Percentiles rank a stretch among this genome's conserved stretches.
These are phyloP conservation scores for Cladosporium sp. DNA, from an alignment of 2,329 filamentous ascomycete species.

Conservation along the genomic window DNA sequence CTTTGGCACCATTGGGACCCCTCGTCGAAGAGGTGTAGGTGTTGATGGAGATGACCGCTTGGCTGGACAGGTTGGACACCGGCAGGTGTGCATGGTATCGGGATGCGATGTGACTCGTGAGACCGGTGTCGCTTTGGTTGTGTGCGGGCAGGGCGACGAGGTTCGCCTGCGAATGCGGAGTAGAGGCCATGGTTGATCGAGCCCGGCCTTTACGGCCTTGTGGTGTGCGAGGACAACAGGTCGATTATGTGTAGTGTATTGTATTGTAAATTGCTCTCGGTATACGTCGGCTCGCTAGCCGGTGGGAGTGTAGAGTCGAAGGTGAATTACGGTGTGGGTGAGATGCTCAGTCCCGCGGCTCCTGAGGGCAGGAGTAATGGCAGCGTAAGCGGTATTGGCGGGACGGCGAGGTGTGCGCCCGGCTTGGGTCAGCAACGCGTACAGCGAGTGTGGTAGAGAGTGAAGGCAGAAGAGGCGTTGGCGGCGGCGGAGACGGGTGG, in stretches of 20 bases:
- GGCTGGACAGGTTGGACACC: slow-evolving; percentile 81
- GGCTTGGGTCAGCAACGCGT: background rate
- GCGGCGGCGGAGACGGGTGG: too few species aligned
- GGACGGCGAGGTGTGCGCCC: background rate
- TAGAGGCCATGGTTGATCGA: slow-evolving; percentile 27
- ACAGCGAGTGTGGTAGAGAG: background rate
- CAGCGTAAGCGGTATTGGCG: background rate
- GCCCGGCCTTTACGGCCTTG: slow-evolving; percentile 21
- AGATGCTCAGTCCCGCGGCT: background rate
- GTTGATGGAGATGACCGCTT: slow-evolving; percentile 86
- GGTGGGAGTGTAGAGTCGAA: background rate
- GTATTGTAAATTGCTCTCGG: too few species aligned
- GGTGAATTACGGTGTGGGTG: background rate
- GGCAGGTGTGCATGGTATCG: slow-evolving; percentile 89
- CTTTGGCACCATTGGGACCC: slow-evolving; percentile 82
- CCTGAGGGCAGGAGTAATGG: background rate
- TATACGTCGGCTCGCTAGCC: background rate
- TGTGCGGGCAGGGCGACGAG: slow-evolving; percentile 82
- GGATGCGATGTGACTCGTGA: slow-evolving; percentile 75
- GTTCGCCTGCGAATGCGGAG: slow-evolving; percentile 71
- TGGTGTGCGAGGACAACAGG: slow-evolving; percentile 1
- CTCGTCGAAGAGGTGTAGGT: slow-evolving; percentile 87
- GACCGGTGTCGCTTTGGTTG: slow-evolving; percentile 59
- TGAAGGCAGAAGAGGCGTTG: too few species aligned
- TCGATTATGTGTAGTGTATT: background rate